Base-by-base conservation (phyloP, 106 monocot species). In the Chionographis japonica region DNA sequence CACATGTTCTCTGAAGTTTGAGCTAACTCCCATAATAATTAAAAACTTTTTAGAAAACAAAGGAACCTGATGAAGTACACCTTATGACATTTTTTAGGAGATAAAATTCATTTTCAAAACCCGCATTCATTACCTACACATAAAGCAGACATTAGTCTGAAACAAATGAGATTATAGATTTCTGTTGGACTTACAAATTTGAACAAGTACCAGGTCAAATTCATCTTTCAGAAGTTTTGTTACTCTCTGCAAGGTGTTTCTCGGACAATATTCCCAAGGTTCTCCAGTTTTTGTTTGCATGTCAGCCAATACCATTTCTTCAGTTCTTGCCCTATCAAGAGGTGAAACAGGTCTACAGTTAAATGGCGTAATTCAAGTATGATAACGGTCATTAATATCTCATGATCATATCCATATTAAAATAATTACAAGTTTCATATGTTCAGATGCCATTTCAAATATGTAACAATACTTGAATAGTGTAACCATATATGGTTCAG, bases 221-320 rank as follows among this genome's bases (percentile, higher is more conserved):
- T 98, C 93, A 54, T 93, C 79, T 57, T 83, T 81, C 69, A 98
- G 66, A 50, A 85, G 72, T 71, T 85, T 79, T 54, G 85, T 61
- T 43, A 90, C 68, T 65, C 73, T 82, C 52, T 69, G 70, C 68
- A 93, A 87, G 55, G 79, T 50, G 66, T 75, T 85, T 70, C 98
- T 90, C 46, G 98, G 98, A 65, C 98, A 98, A 77, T 98, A 98
- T 71, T 98, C 98, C 98, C 98, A 98, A 38, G 90, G 66, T 85
- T 75, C 85, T 69, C 90, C 90, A 51, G 92, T 90, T 73, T 61
- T 77, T 75, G 90, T 77, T 36, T 93, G 87, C 98, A 98, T 93
- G 49, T 93, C 83, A 53, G 78, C 83, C 73, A 98, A 66, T 13
- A 98, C 92, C 93, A 98, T 98, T 83, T 98, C 93, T 58, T 98